Evolutionary conservation across 2,329 filamentous ascomycete species (phyloP).

Genomic region (Blastomyces parvus): DNA sequence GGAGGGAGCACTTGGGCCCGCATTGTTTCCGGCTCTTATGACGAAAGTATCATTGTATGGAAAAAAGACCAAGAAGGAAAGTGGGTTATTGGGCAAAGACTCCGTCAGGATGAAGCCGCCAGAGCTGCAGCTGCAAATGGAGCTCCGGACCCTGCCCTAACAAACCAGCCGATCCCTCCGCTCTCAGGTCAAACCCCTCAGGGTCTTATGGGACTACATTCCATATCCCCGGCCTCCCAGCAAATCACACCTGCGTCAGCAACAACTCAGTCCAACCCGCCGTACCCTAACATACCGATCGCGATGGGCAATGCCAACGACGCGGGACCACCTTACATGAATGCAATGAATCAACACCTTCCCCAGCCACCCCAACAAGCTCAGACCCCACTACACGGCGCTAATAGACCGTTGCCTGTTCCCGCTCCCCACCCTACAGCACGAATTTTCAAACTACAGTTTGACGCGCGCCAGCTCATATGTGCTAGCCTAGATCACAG

Average conservation of each 20-base stretch:
- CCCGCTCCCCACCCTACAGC: constrained; percentile 36
- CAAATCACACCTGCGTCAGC: constrained; percentile 11
- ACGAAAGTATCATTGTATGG: constrained; percentile 94
- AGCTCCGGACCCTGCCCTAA: background rate
- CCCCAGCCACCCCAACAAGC: background rate
- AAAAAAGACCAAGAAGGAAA: constrained; percentile 72
- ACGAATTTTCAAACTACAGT: constrained; percentile 91
- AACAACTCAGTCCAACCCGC: constrained; percentile 26
- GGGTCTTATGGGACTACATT: background rate
- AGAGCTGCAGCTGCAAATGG: constrained; percentile 23
- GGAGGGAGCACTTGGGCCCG: constrained; percentile 80
- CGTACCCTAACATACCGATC: background rate
- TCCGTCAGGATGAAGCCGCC: constrained; percentile 54
- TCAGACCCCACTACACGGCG: constrained; percentile 13
- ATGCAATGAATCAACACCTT: background rate
- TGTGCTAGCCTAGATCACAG: constrained; percentile 86
- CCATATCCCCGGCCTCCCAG: constrained; percentile 7
- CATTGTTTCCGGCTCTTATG: constrained; percentile 96
- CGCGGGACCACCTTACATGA: background rate
- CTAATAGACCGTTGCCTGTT: constrained; percentile 25
- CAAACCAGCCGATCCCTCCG: constrained; percentile 21
- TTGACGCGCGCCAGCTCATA: constrained; percentile 84
- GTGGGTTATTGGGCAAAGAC: constrained; percentile 68
- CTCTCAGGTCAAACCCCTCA: background rate
- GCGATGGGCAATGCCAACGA: background rate